Conservation (phyloP, 768 basidiomycete species). For the Suillus cothurnatus region DNA sequence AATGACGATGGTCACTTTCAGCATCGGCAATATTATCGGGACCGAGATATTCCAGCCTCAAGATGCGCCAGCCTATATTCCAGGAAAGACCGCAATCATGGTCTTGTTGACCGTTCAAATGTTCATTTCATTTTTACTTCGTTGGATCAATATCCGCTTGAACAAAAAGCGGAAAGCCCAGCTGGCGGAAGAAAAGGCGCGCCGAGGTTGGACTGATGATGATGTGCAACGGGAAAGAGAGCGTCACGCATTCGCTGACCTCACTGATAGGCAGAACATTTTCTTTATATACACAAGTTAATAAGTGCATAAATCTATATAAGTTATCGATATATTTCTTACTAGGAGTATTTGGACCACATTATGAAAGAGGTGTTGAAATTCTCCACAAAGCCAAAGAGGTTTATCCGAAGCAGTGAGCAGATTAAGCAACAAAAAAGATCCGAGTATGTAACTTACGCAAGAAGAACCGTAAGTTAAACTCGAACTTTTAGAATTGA, state of each 20-base stretch:
- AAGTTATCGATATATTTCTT: neutral
- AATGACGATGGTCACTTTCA: slow-evolving; percentile 57
- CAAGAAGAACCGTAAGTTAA: neutral
- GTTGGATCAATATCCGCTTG: slow-evolving; percentile 55
- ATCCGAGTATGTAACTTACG: neutral
- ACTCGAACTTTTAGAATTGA: neutral
- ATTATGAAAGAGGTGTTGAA: neutral
- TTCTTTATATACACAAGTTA: slow-evolving; percentile 56
- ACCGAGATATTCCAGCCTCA: slow-evolving; percentile 64
- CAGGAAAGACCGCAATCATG: slow-evolving; percentile 68
- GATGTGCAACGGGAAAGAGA: slow-evolving; percentile 62
- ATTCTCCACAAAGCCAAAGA: neutral
- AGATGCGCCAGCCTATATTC: slow-evolving; percentile 63
- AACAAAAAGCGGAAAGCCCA: slow-evolving; percentile 48
- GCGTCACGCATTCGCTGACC: slow-evolving; percentile 60
- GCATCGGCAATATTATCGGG: slow-evolving; percentile 63
- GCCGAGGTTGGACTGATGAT: slow-evolving; percentile 56
- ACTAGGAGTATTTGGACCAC: neutral
- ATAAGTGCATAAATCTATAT: slow-evolving; percentile 29
- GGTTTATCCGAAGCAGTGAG: neutral
- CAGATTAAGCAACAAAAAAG: neutral
- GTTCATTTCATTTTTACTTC: slow-evolving; percentile 47
- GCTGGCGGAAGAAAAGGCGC: slow-evolving; percentile 46
- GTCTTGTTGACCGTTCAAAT: slow-evolving; percentile 57
- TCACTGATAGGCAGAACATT: slow-evolving; percentile 66